A percentile compares a stretch with the other conserved stretches of the same genome.
phyloP scores from a whole-genome alignment of 2,329 filamentous ascomycete genomes.

The Chaetomium sp. region DNA sequence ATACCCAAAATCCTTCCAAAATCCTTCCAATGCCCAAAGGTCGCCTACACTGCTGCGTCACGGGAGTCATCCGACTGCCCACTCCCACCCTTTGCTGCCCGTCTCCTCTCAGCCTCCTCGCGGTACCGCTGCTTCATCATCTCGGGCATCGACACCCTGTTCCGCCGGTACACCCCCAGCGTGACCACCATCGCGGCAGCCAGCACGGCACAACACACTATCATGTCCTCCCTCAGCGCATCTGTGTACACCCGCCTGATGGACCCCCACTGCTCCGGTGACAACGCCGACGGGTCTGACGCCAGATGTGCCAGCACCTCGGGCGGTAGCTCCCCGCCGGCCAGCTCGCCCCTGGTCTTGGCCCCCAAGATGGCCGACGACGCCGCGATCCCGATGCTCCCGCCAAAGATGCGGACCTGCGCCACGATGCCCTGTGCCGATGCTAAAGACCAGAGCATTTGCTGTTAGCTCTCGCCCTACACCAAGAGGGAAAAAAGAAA shows the following conservation, averaged over 20 bases:
- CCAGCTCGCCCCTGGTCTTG: slow-evolving; percentile 39
- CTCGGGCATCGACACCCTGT: slow-evolving; percentile 38
- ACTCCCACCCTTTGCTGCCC: neutral
- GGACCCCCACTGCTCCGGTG: slow-evolving; percentile 37
- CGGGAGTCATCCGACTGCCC: neutral
- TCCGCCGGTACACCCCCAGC: slow-evolving; percentile 44
- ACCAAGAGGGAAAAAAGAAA: neutral
- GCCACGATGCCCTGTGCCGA: slow-evolving; percentile 56
- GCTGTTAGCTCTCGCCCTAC: neutral
- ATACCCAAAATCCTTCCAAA: neutral
- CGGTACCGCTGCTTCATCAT: slow-evolving; percentile 34
- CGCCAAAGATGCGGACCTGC: slow-evolving; percentile 55
- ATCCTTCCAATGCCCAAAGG: neutral
- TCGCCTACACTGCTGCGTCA: neutral
- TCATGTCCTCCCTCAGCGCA: slow-evolving; percentile 52
- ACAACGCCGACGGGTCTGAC: slow-evolving; percentile 32
- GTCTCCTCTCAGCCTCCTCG: slow-evolving; percentile 35
- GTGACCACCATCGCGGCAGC: slow-evolving; percentile 46
- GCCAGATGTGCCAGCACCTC: slow-evolving; percentile 36
- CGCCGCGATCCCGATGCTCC: slow-evolving; percentile 56
- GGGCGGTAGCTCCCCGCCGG: slow-evolving; percentile 35
- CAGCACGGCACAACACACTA: slow-evolving; percentile 47
- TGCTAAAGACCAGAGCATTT: slow-evolving; percentile 41
- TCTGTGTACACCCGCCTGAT: slow-evolving; percentile 47
- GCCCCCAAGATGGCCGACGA: slow-evolving; percentile 51